A percentile compares a stretch with the other conserved stretches of the same genome.
phyloP scores from a whole-genome alignment of 169 alveolate species.

The Eimeria maxima region DNA sequence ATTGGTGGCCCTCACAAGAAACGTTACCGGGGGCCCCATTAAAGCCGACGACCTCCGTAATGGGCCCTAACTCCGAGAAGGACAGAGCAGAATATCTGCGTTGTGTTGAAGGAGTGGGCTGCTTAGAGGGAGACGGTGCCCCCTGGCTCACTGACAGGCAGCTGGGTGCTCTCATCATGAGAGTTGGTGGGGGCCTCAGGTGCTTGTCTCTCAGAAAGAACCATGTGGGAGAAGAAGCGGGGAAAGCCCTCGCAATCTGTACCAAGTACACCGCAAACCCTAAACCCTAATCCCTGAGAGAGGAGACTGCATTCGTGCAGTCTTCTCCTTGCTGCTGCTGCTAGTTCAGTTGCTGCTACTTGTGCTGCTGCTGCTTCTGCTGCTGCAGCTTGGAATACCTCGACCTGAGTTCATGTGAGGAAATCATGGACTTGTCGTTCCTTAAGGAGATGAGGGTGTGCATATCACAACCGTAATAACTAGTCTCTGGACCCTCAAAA shows the following conservation, averaged over 20 bases:
- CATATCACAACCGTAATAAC: background rate
- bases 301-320: background rate
- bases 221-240: constrained; percentile 8
- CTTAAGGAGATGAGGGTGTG: background rate
- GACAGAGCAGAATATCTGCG: background rate
- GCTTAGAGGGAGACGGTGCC: constrained; percentile 94
- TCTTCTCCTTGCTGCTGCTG: background rate
- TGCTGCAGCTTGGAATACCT: constrained; percentile 25
- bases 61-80: background rate
- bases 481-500: background rate
- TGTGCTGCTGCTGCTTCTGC: constrained; percentile 1
- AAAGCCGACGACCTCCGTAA: background rate
- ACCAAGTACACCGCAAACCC: background rate
- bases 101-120: constrained; percentile 90
- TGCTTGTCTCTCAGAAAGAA: background rate
- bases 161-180: background rate
- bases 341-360: constrained; percentile 1
- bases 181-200: constrained; percentile 8
- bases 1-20: background rate
- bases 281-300: constrained; percentile 40
- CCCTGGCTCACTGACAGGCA: constrained; percentile 80
- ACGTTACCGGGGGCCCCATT: background rate
- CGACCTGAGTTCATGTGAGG: constrained; percentile 10
- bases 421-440: background rate
- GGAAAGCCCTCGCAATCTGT: background rate